phyloP scores from a whole-genome alignment of 345 rosid species.

The Garcia nutans region DNA sequence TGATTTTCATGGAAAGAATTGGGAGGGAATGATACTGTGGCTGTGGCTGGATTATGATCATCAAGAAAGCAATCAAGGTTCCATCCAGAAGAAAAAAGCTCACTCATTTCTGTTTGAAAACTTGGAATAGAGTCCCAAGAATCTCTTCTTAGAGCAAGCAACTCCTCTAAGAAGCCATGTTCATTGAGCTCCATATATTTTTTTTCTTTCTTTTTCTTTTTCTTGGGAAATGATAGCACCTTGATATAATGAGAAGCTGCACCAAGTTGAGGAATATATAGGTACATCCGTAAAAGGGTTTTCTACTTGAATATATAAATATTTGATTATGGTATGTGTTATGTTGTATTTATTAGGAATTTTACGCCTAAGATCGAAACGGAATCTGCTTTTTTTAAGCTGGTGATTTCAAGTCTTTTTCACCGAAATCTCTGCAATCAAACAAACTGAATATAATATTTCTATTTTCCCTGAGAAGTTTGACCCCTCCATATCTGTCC shows the following conservation, averaged over 20 bases:
- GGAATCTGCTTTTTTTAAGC: slow-evolving; percentile 20
- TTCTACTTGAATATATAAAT: slow-evolving; percentile 4
- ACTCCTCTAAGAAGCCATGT: slow-evolving; percentile 40
- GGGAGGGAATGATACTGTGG: slow-evolving; percentile 9
- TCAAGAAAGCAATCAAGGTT: slow-evolving; percentile 12
- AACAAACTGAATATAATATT: slow-evolving; percentile 15
- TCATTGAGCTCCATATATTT: slow-evolving; percentile 34
- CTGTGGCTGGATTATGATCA: not conserved
- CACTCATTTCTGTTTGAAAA: slow-evolving; percentile 30
- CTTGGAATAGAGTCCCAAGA: slow-evolving; percentile 32
- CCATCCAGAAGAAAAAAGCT: slow-evolving; percentile 19
- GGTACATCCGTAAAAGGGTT: not conserved
- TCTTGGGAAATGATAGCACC: slow-evolving; percentile 20
- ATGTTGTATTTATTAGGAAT: slow-evolving; percentile 16
- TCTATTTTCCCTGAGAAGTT: slow-evolving; percentile 24
- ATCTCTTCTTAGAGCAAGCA: slow-evolving; percentile 37
- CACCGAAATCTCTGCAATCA: slow-evolving; percentile 49
- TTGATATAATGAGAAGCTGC: slow-evolving; percentile 33
- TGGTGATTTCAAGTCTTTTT: slow-evolving; percentile 39
- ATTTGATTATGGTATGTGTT: slow-evolving; percentile 1
- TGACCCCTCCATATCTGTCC: slow-evolving; percentile 40
- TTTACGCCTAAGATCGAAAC: slow-evolving; percentile 21
- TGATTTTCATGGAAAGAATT: slow-evolving; percentile 24
- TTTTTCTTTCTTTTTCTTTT: not conserved
- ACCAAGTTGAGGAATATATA: slow-evolving; percentile 34